Evolutionary conservation across 495 filamentous ascomycete genomes (phyloP), one percentile per base, ranked within the genome.

Genomic region (Durotheca rogersii): DNA sequence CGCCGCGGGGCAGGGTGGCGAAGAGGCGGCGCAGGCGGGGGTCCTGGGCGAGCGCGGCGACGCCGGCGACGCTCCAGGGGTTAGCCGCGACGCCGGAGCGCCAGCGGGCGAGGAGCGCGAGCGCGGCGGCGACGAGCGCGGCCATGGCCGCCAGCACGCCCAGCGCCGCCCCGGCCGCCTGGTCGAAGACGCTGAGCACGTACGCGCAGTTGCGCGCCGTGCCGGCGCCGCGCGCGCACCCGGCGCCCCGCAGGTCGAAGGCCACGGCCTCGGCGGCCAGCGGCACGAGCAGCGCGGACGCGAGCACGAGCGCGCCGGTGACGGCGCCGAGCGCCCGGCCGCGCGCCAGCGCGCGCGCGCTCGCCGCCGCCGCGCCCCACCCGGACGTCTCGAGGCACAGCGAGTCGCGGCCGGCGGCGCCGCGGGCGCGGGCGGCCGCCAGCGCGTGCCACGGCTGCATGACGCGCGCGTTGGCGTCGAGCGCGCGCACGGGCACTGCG

Each of bases 41-140:
- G 50, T 70, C 61, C 21, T 65, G 53, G 6, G 70, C 55, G 7
- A 74, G 49, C 6, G 69, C 56, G 5, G 70, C 64, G 1, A 67
- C 38, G 14, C 64, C 62, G n/a, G 63, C 66, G 32, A 75, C 69
- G 36, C 67, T 72, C 64, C 67, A 72, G 2, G 72, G 72, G 51
- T 73, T 68, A 0, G 69, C 47, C 14, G 60, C 42, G 9, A 75
- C 56, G 7, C 72, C 71, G 1, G 66, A 60, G 2, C 27, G 46
- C 69, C 69, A 72, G 15, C 51, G 41, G 3, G 35, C 16, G 10
- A 68, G 25, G 9, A 66, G 47, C 14, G 61, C 11, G 2, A 66
- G 15, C 14, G 64, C 42, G 3, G 64, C 47, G 7, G 66, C 7
- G n/a, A n/a, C n/a, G n/a, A n/a, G n/a, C n/a, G n/a, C n/a, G 6